These are phyloP conservation scores for Mycena leptocephala DNA, from an alignment of 768 basidiomycete genomes.

Conservation along the genomic window DNA sequence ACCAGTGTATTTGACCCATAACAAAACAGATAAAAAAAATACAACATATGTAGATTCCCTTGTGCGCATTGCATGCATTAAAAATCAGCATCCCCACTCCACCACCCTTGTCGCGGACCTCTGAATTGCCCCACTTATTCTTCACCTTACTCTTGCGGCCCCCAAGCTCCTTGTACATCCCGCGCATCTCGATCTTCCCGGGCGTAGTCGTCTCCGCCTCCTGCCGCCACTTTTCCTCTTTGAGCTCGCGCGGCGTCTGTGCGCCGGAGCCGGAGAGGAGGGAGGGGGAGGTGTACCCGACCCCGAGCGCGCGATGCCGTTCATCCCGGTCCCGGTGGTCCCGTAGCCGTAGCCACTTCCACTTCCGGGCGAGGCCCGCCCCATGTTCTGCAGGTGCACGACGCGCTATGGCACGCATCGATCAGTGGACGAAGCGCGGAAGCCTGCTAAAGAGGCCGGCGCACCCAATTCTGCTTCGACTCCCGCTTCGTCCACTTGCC, in stretches of 20 bases:
- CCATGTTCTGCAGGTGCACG: conserved; percentile 61
- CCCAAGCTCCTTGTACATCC: conserved; percentile 92
- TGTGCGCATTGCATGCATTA: conserved; percentile 29
- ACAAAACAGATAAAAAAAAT: neutral
- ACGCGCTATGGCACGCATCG: conserved; percentile 61
- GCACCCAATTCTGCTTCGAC: conserved; percentile 94
- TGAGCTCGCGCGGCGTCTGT: conserved; percentile 84
- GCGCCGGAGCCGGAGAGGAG: conserved; percentile 71
- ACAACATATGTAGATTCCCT: neutral
- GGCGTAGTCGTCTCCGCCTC: conserved; percentile 72
- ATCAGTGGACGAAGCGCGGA: conserved; percentile 20
- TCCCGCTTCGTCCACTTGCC: conserved; percentile 95
- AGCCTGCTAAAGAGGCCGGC: conserved; percentile 41
- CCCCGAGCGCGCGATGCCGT: conserved; percentile 51
- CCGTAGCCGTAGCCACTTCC: no score
- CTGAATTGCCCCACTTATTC: conserved; percentile 76
- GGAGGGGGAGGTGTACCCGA: conserved; percentile 67
- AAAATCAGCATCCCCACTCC: conserved; percentile 56
- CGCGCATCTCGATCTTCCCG: conserved; percentile 89
- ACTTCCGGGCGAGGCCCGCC: conserved; percentile 57
- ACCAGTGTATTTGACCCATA: no score
- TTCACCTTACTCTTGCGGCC: conserved; percentile 88
- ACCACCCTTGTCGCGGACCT: conserved; percentile 87
- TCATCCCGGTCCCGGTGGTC: conserved; percentile 42
- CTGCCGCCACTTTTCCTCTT: conserved; percentile 82